Percentiles rank a stretch among this genome's conserved stretches.
Evolutionary conservation across 495 filamentous ascomycete genomes (phyloP).

Genomic region (Talaromyces stipitatus): DNA sequence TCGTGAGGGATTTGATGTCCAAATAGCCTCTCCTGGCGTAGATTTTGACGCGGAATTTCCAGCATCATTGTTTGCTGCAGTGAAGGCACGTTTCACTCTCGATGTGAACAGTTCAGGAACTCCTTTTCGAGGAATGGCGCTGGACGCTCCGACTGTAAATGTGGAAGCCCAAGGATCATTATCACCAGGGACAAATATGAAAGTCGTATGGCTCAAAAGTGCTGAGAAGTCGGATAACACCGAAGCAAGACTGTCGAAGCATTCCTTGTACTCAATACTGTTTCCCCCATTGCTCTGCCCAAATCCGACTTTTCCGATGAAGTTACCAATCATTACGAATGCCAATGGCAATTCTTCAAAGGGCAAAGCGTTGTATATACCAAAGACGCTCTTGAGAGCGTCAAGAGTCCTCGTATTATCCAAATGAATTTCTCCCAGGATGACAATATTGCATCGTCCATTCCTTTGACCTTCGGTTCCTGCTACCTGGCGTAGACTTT

Average conservation of each 20-base stretch:
- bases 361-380: slow-evolving; percentile 47
- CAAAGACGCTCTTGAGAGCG: slow-evolving; percentile 68
- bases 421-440: slow-evolving; percentile 77
- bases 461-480: slow-evolving; percentile 23
- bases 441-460: slow-evolving; percentile 48
- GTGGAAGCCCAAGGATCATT: slow-evolving; percentile 91
- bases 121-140: slow-evolving; percentile 59
- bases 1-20: slow-evolving; percentile 79
- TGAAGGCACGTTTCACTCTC: slow-evolving; percentile 70
- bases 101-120: slow-evolving; percentile 86
- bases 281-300: slow-evolving; percentile 58
- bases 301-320: slow-evolving; percentile 65
- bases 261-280: slow-evolving; percentile 90
- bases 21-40: slow-evolving; percentile 63
- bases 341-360: slow-evolving; percentile 57
- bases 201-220: slow-evolving; percentile 69
- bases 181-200: slow-evolving; percentile 90
- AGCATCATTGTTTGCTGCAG: slow-evolving; percentile 61
- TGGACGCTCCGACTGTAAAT: slow-evolving; percentile 75
- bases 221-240: slow-evolving; percentile 80
- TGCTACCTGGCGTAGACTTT: slow-evolving; percentile 19
- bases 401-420: slow-evolving; percentile 71
- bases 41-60: slow-evolving; percentile 32
- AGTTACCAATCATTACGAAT: slow-evolving; percentile 79
- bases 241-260: slow-evolving; percentile 78